These are phyloP conservation scores for Ormosia semicastrata DNA, from an alignment of 306 rosid genomes.

Conservation along the genomic window DNA sequence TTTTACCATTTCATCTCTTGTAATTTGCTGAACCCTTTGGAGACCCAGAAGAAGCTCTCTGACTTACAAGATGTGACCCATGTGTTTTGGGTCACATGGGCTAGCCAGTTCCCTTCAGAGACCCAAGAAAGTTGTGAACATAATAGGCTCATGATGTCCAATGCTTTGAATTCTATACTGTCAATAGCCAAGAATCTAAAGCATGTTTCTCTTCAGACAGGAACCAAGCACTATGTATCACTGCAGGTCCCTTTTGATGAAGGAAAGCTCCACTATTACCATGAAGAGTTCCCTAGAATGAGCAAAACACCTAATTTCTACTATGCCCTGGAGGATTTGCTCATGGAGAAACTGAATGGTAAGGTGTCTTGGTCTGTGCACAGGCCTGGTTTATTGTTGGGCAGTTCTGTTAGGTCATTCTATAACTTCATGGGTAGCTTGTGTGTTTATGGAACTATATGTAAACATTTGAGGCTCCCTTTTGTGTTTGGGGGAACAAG, in stretches of 20 bases:
- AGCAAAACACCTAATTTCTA: conserved; percentile 54
- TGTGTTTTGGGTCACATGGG: conserved; percentile 96
- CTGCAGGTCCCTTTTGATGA: conserved; percentile 42
- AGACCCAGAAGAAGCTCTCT: conserved; percentile 52
- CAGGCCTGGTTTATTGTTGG: conserved; percentile 78
- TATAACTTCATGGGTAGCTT: conserved; percentile 79
- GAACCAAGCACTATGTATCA: conserved; percentile 84
- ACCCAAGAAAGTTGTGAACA: conserved; percentile 50
- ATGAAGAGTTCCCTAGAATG: conserved; percentile 64
- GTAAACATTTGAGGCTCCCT: conserved; percentile 61
- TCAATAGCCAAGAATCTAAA: conserved; percentile 47
- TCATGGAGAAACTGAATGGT: conserved; percentile 58
- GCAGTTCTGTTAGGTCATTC: conserved; percentile 63
- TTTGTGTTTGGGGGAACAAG: conserved; percentile 80
- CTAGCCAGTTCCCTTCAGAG: conserved; percentile 70
- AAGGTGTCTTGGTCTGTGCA: conserved; percentile 73
- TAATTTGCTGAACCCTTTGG: conserved; percentile 63
- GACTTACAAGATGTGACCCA: conserved; percentile 66
- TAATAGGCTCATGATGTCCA: conserved; percentile 76
- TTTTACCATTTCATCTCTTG: conserved; percentile 79
- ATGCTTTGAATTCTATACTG: conserved; percentile 57
- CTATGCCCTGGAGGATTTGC: conserved; percentile 76
- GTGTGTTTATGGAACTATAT: conserved; percentile 79
- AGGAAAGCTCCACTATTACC: conserved; percentile 28
- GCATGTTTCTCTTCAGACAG: conserved; percentile 90